Percentiles rank a stretch among this genome's conserved stretches.
These are phyloP conservation scores for Pythium aquatile DNA, from an alignment of 352 stramenopile species.

Conservation along the genomic window DNA sequence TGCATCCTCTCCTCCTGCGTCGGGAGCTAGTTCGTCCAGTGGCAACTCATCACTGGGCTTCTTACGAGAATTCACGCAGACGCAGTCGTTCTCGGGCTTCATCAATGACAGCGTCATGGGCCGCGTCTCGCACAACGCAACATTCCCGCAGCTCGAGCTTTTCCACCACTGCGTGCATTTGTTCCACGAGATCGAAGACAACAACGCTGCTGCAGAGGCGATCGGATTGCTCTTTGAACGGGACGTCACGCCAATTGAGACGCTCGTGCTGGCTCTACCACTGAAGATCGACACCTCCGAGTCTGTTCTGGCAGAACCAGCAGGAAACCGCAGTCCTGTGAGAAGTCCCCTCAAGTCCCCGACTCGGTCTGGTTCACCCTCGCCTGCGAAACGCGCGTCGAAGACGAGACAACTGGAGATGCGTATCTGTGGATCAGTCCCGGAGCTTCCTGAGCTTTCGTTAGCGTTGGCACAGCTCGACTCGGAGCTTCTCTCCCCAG, in stretches of 20 bases:
- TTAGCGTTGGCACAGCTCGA: conserved; percentile 10
- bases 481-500: conserved; percentile 11
- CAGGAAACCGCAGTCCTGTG: conserved; percentile 6
- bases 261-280: conserved; percentile 36
- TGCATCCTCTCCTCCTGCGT: neutral
- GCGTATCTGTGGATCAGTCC: conserved; percentile 25
- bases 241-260: conserved; percentile 37
- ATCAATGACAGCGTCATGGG: conserved; percentile 61
- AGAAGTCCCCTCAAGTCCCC: conserved; percentile 17
- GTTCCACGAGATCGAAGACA: conserved; percentile 36
- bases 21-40: neutral
- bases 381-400: conserved; percentile 15
- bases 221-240: conserved; percentile 62
- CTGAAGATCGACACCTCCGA: neutral
- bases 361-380: neutral
- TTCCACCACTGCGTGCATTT: conserved; percentile 69
- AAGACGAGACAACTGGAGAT: conserved; percentile 30
- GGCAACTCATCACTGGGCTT: conserved; percentile 29
- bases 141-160: conserved; percentile 43
- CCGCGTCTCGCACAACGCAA: conserved; percentile 30
- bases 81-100: conserved; percentile 61
- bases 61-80: conserved; percentile 54
- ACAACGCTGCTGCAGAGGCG: conserved; percentile 17
- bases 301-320: neutral
- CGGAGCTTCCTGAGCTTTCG: conserved; percentile 7